Base-by-base conservation (phyloP, 164 flowering plant genomes). In the Magnolia officinalis region DNA sequence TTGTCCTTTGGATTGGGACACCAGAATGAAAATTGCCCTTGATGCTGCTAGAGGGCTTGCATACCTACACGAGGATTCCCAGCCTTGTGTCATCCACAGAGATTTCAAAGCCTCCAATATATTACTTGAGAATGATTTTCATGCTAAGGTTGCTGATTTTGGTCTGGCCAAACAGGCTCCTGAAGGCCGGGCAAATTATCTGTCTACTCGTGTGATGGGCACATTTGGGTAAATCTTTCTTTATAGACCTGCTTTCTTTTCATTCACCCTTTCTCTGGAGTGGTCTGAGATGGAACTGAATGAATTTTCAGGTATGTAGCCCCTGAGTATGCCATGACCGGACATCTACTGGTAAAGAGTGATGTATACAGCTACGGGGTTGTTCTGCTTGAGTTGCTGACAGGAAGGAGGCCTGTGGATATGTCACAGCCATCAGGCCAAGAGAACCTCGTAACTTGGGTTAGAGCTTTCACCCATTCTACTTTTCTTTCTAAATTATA, bases 1-100 rank as follows among this genome's bases (percentile, higher is more conserved):
- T 76, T 90, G 97, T 80, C 93, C 97, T 74, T 79, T 96, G 81
- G 92, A 94, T 82, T 96, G 99, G 99, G 95, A 90, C 73, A 90
- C 92, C 49, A 87, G 99, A 85, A 94, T 94, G 97, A 94, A 90
- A 84, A 96, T 96, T 84, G 99, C 99, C n/a, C 95, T 96, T 71
- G 99, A 94, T 88, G 97, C 99, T 82, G 99, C 98, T 16, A 87
- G 99, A 82, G 99, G 98, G 78, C 97, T 96, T 77, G 94, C 98
- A 16, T 96, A 96, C 87, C 84, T 96, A 71, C 99, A 96, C 66
- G 99, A 96, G 83, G 99, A 92, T 82, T 96, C 98, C 20, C 98
- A 94, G 74, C 99, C 99, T 1, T 89, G 94, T 81, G 97, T 96
- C 59, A 96, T 96, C 66, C 99, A 96, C 82, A 88, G 99, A 82